Base-by-base conservation (phyloP, 2,329 filamentous ascomycete genomes). In the Chaetomium olivaceum region DNA sequence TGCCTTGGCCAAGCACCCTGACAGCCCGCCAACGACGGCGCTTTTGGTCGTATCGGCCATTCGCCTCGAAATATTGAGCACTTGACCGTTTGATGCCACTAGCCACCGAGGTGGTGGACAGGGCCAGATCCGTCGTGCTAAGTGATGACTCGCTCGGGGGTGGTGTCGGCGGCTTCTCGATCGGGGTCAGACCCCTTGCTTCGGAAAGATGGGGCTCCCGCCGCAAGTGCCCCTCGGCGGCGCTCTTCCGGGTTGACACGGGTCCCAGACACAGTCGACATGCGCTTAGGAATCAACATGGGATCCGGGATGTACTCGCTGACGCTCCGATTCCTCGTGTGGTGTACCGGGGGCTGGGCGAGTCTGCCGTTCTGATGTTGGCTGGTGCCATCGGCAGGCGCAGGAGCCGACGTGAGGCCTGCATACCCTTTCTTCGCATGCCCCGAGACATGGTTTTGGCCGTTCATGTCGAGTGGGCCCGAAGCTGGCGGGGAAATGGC, bases 221-320 rank as follows among this genome's bases (percentile, higher is more conserved):
- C 69, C 93, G 81, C 69, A 87, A 82, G 21, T 82, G 81, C 39
- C 78, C 79, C 39, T 84, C 82, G 27, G 79, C 73, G 25, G 73
- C 64, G 21, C 70, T 71, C 46, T 72, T 77, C 79, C 60, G 72
- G 77, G 72, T 73, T 82, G 70, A 76, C 74, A 65, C 86, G 86
- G 2, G 87, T 81, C 0, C 87, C 87, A 6, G 89, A 90, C 19
- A 95, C 87, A 0, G 90, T 91, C 63, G 91, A 84, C 68, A 92
- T 89, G 52, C 92, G 86, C 73, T 87, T 91, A 0, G 89, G 83
- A 58, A 90, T 84, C 52, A 87, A 83, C 69, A 89, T 81, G 5
- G 86, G 80, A 62, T 95, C 91, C 2, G 93, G 92, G 0, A 88
- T 84, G 76, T 96, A 97, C 70, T 97, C 93, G 79, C 93, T 97